These are phyloP conservation scores for Fraxinus angustifolia DNA, from an alignment of 305 asterid genomes.

Conservation along the genomic window DNA sequence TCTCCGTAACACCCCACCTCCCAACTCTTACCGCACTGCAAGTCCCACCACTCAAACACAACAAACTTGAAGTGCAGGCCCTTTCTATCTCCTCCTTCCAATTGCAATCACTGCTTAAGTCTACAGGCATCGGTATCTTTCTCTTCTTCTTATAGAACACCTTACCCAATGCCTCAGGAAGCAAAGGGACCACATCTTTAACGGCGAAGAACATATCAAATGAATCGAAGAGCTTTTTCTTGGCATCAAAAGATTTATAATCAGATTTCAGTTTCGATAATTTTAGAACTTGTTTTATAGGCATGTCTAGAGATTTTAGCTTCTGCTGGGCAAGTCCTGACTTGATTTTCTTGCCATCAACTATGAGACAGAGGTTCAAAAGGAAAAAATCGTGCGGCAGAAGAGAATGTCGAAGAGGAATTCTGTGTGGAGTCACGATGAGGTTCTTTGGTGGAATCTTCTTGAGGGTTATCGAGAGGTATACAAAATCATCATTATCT, in stretches of 20 bases:
- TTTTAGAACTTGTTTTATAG: slow-evolving; percentile 46
- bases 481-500: slow-evolving; percentile 49
- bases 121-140: slow-evolving; percentile 64
- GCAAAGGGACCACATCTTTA: slow-evolving; percentile 38
- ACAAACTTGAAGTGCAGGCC: slow-evolving; percentile 48
- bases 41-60: slow-evolving; percentile 73
- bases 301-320: slow-evolving; percentile 34
- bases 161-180: slow-evolving; percentile 66
- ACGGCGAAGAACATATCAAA: slow-evolving; percentile 61
- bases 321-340: slow-evolving; percentile 46
- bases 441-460: slow-evolving; percentile 48
- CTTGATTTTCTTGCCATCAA: slow-evolving; percentile 68
- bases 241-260: slow-evolving; percentile 56
- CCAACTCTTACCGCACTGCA: slow-evolving; percentile 67
- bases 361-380: slow-evolving; percentile 50
- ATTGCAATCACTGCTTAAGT: slow-evolving; percentile 37
- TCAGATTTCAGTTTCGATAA: slow-evolving; percentile 65
- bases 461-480: slow-evolving; percentile 63
- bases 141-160: slow-evolving; percentile 70
- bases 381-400: slow-evolving; percentile 21
- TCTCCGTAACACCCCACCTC: slow-evolving; percentile 43
- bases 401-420: slow-evolving; percentile 56
- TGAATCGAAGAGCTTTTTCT: slow-evolving; percentile 44
- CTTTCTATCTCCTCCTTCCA: slow-evolving; percentile 79
- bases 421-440: slow-evolving; percentile 43